Conservation (phyloP, 257 asterid species). For the Fraxinus cuspidata region DNA sequence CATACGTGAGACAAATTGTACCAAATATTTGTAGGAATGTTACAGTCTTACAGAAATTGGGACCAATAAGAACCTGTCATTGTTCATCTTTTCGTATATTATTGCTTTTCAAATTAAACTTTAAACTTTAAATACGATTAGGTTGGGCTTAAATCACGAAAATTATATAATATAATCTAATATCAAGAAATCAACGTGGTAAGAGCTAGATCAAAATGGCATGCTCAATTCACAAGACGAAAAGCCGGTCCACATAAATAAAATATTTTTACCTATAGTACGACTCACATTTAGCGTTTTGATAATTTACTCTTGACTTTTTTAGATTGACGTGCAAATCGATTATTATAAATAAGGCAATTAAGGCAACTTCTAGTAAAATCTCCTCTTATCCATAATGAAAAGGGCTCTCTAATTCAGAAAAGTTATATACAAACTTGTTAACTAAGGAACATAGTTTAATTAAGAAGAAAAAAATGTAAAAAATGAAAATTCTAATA, state of each 20-base stretch:
- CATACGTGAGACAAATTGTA: not conserved
- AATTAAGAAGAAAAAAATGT: not conserved
- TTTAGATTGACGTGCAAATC: no score
- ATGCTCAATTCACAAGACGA: not conserved
- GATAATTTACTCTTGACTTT: not conserved
- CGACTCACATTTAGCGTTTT: not conserved
- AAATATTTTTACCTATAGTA: no score
- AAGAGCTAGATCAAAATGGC: not conserved
- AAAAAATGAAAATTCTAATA: slow-evolving; percentile 12
- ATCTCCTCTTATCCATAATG: slow-evolving; percentile 18
- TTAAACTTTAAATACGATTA: no score
- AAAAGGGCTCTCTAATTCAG: slow-evolving; percentile 20
- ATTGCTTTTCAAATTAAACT: no score
- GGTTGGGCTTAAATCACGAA: no score
- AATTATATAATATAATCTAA: no score
- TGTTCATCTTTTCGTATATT: not conserved
- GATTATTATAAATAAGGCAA: no score
- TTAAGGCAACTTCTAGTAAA: not conserved
- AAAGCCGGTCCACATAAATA: not conserved
- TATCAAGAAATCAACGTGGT: no score
- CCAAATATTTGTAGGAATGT: not conserved
- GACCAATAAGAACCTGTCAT: not conserved
- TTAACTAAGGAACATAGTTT: slow-evolving; percentile 34
- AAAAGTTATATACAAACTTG: slow-evolving; percentile 22
- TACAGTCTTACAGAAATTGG: slow-evolving; percentile 13